Evolutionary conservation across 176 grass and related monocot species (phyloP), one percentile per base, ranked within the genome.

Genomic region (Zoysia pacifica): DNA sequence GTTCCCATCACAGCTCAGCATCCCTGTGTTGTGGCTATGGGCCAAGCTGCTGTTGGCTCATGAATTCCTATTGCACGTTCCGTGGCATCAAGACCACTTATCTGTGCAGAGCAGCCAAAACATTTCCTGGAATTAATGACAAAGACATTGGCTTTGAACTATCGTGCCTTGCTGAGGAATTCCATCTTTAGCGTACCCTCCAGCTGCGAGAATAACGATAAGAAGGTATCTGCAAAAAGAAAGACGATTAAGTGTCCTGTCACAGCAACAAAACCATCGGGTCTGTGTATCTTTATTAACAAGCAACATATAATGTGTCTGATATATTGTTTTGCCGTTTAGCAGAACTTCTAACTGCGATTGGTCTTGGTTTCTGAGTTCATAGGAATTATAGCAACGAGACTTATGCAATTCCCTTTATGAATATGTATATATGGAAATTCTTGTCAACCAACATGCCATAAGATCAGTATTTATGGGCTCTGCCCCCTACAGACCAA

Each of bases 141-240:
- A 42, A 48, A 39, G 2, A 47, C 63, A 50, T 47, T 73, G 28
- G 15, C 41, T 42, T 51, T 44, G 48, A 83, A 35, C 80, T 72
- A 89, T 78, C 78, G 38, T 2, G 69, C 48, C 59, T 90, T 92
- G 18, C 44, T 69, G 56, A 80, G 41, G 39, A 88, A 90, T 63
- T 97, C 85, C 54, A 40, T 81, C 72, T 77, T 92, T 41, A 92
- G 67, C 2, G 80, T 61, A 20, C 89, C 91, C 73, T 97, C 94
- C 73, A 94, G 80, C 54, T 77, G 87, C 20, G 45, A 94, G 77
- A 91, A 88, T 55, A 90, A 65, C 11, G 83, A 85, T 49, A 87
- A 79, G 80, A 94, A 94, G 10, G 81, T 79, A 78, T 85, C 94
- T 97, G 89, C 61, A 74, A 59, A 79, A 11, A 73, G 56, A 55